These are phyloP conservation scores for Fusarium sp. DNA, from an alignment of 2,329 filamentous ascomycete species.

Conservation along the genomic window DNA sequence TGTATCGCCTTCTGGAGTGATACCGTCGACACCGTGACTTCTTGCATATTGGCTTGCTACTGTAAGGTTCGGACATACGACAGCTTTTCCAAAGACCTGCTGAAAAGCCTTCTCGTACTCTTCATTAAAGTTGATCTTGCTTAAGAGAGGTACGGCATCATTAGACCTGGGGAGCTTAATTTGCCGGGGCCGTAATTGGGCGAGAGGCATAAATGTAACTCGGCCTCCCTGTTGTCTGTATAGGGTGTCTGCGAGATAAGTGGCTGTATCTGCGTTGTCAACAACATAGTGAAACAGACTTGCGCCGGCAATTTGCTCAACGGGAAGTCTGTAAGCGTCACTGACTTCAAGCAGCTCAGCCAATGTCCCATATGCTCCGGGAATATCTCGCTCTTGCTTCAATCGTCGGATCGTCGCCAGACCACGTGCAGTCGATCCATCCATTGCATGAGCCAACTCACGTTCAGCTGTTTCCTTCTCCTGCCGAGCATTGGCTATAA, in stretches of 20 bases:
- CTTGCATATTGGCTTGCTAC: constrained; percentile 91
- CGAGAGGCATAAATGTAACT: constrained; percentile 94
- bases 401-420: constrained; percentile 87
- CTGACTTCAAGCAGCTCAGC: constrained; percentile 91
- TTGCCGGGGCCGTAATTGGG: constrained; percentile 76
- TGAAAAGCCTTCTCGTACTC: constrained; percentile 87
- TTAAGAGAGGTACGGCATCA: constrained; percentile 87
- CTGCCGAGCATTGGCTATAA: constrained; percentile 78
- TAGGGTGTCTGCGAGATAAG: constrained; percentile 80
- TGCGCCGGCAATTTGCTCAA: constrained; percentile 91
- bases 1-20: constrained; percentile 93
- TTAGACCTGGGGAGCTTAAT: constrained; percentile 84
- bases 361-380: constrained; percentile 90
- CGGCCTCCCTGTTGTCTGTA: constrained; percentile 84
- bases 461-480: constrained; percentile 83
- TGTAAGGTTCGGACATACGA: constrained; percentile 90
- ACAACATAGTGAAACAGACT: constrained; percentile 97
- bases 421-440: constrained; percentile 86
- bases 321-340: constrained; percentile 86
- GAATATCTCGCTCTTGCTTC: constrained; percentile 80
- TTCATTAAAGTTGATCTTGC: constrained; percentile 82
- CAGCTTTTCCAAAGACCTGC: constrained; percentile 94
- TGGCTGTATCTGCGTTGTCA: constrained; percentile 89
- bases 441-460: constrained; percentile 85
- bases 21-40: constrained; percentile 90